Base-by-base conservation (phyloP, 208 protist genomes). In the Crithidia fasciculata region DNA sequence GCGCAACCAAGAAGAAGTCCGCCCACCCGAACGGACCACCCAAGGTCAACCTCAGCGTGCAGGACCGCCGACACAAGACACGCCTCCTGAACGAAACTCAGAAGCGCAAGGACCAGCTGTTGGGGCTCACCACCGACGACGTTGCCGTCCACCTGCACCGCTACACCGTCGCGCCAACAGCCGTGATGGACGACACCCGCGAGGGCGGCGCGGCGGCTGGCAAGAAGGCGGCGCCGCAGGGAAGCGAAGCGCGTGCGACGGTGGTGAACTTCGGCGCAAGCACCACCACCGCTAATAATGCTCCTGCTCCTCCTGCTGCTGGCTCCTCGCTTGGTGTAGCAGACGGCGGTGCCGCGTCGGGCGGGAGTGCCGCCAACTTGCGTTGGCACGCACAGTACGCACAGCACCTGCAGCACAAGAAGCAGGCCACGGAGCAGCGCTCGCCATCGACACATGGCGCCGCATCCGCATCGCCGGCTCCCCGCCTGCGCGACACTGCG, bases 51-150 rank as follows among this genome's bases (percentile, higher is more conserved):
- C 86, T 92, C 68, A 85, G 63, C 57, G 89, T 94, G 28, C 89
- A 92, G 69, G 87, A 90, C 36, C 82, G 89, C 15, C 87, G 89
- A n/a, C 66, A 83, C 52, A 84, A 89, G 54, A 80, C 84, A 8
- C 85, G 86, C 2, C 72, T 89, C 2, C 69, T 91, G 28, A 73
- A 83, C 50, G 83, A 88, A 54, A 87, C 67, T 0, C 77, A 85
- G 62, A 72, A 86, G 44, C 80, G 85, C 37, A 87, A 86, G 39
- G 83, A 84, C 5, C 83, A 84, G n/a, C 76, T 94, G 55, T 59
- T 91, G 13, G 63, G 81, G 9, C 74, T 94, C 49, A 82, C 66
- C 55, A 72, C 75, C 19, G 28, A 52, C 12, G 87, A 90, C 54
- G 83, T 94, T 39, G 89, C 85, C 2, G 69, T 66, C 36, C 85